Evolutionary conservation across 2,329 filamentous ascomycete genomes (phyloP).

Genomic region (Aspergillus sojae): DNA sequence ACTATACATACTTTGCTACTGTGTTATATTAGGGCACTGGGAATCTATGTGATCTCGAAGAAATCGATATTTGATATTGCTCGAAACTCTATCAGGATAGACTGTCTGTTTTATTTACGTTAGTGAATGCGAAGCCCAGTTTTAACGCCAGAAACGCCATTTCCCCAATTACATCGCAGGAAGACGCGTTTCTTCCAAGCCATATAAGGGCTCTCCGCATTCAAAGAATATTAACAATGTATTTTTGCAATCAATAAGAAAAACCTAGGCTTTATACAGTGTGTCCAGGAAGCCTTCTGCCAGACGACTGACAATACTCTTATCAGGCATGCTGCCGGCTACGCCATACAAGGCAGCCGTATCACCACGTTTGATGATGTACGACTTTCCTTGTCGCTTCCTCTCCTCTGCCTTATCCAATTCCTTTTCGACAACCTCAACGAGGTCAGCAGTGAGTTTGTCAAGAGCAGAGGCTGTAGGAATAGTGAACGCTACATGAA

Average conservation of each 20-base stretch:
- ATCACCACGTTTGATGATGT: slow-evolving; percentile 61
- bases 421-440: slow-evolving; percentile 64
- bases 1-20: slow-evolving; percentile 15
- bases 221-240: slow-evolving; percentile 18
- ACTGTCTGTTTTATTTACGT: background rate
- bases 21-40: slow-evolving; percentile 12
- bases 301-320: slow-evolving; percentile 88
- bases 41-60: slow-evolving; percentile 3
- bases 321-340: slow-evolving; percentile 91
- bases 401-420: slow-evolving; percentile 78
- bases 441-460: slow-evolving; percentile 71
- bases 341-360: slow-evolving; percentile 91
- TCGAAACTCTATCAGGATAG: background rate
- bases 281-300: slow-evolving; percentile 91
- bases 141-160: slow-evolving; percentile 16
- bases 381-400: slow-evolving; percentile 60
- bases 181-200: background rate
- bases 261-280: slow-evolving; percentile 75
- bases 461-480: slow-evolving; percentile 83
- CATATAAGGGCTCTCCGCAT: slow-evolving; percentile 2
- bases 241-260: slow-evolving; percentile 2
- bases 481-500: slow-evolving; percentile 91
- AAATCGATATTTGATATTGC: background rate
- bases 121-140: slow-evolving; percentile 2
- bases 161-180: background rate